These are phyloP conservation scores for Fusarium sp. DNA, from an alignment of 2,329 filamentous ascomycete genomes.

Conservation along the genomic window DNA sequence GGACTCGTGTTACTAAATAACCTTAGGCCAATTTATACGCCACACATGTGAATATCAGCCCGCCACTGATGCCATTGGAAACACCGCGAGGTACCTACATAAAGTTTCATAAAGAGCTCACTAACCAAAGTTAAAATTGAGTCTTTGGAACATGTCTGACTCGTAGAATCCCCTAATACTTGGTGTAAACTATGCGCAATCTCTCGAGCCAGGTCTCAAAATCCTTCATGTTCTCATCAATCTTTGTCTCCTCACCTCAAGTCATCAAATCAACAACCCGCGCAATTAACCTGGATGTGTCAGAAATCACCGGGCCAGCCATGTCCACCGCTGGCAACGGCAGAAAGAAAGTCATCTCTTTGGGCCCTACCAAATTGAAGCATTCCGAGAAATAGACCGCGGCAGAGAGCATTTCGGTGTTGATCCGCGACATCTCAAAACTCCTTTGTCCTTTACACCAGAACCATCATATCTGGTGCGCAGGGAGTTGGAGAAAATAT, in stretches of 20 bases:
- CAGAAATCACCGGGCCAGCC: no score
- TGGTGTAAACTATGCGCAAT: background rate
- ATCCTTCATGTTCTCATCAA: background rate
- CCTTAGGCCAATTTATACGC: background rate
- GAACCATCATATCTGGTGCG: no score
- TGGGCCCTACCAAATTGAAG: no score
- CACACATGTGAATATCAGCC: background rate
- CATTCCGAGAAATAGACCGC: no score
- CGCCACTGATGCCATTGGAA: background rate
- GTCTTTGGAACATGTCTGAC: background rate
- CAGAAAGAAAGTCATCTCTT: no score
- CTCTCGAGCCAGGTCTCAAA: background rate
- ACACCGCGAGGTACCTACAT: rapidly evolving
- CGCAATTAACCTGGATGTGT: no score
- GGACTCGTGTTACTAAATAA: rapidly evolving
- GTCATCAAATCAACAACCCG: background rate
- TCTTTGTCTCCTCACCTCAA: background rate
- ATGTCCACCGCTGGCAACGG: no score
- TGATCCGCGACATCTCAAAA: no score
- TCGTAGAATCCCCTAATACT: background rate
- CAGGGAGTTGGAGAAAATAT: no score
- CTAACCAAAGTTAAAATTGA: background rate
- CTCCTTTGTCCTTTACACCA: no score
- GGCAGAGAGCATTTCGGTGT: no score
- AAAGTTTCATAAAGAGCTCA: background rate